Base-by-base conservation (phyloP, 139 green algal genomes). In the Chlorella ohadii region DNA sequence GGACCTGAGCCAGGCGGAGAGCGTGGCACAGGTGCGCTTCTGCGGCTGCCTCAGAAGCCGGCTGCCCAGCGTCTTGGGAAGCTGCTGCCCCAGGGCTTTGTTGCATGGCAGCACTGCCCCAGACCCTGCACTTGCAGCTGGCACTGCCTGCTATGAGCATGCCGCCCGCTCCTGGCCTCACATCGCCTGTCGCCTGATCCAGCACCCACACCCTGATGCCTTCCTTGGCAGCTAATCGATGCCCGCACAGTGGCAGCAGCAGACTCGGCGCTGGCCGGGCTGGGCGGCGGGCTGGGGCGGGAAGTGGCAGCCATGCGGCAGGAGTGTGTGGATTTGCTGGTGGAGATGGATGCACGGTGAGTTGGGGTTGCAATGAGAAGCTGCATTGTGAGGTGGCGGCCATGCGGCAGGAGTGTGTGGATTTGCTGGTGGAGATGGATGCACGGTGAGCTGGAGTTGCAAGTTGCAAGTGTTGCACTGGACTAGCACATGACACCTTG, bases 1-100 rank as follows among this genome's bases (percentile, higher is more conserved):
- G 65, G 95, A 98, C 87, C 85, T 98, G 39, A 85, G 93, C 19
- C 95, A 98, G 89, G 97, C 97, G 0, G 97, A 99, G 91, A 90
- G 87, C 38, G 94, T 99, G 36, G 76, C 88, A 9, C 77, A 94
- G 89, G 76, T 82, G 76, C 44, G 44, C 44, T n/a, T n/a, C n/a
- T n/a, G n/a, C n/a, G n/a, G n/a, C n/a, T n/a, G n/a, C n/a, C n/a
- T n/a, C n/a, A n/a, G n/a, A n/a, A n/a, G n/a, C n/a, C n/a, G n/a
- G n/a, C n/a, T n/a, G n/a, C n/a, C n/a, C n/a, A n/a, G n/a, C n/a
- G n/a, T n/a, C n/a, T n/a, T n/a, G n/a, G n/a, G n/a, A n/a, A n/a
- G n/a, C n/a, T n/a, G n/a, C n/a, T n/a, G n/a, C n/a, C n/a, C n/a
- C n/a, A n/a, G n/a, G n/a, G n/a, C n/a, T n/a, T n/a, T n/a, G n/a